These are phyloP conservation scores for Lathyrus sativus DNA, from an alignment of 306 rosid species.

Conservation along the genomic window DNA sequence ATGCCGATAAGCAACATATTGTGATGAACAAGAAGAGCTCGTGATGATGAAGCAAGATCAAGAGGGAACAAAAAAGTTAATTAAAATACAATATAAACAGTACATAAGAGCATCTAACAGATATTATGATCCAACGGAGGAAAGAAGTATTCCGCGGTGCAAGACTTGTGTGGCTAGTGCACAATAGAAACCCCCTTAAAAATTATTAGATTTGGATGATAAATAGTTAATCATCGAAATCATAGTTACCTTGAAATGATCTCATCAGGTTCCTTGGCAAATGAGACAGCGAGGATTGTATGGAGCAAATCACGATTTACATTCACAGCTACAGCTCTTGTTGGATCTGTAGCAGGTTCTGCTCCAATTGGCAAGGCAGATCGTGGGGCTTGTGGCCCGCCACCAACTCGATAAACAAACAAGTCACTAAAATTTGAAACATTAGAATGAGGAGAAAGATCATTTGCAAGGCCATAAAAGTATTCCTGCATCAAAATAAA, in stretches of 20 bases:
- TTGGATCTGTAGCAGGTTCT: slow-evolving; percentile 94
- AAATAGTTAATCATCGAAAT: slow-evolving; percentile 21
- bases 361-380: slow-evolving; percentile 99
- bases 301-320: slow-evolving; percentile 82
- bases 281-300: slow-evolving; percentile 82
- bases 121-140: too few relatives aligned
- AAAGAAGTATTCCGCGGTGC: too few relatives aligned
- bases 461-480: slow-evolving; percentile 88
- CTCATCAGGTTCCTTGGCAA: slow-evolving; percentile 89
- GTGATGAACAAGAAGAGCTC: too few relatives aligned
- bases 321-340: slow-evolving; percentile 78
- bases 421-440: slow-evolving; percentile 77
- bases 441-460: slow-evolving; percentile 91
- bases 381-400: slow-evolving; percentile 97
- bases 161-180: too few relatives aligned
- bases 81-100: too few relatives aligned
- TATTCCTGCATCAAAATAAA: slow-evolving; percentile 70
- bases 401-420: slow-evolving; percentile 82
- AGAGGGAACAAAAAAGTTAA: too few relatives aligned
- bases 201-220: neutral
- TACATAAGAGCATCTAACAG: too few relatives aligned
- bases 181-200: too few relatives aligned
- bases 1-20: too few relatives aligned
- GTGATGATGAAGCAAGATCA: too few relatives aligned
- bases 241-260: slow-evolving; percentile 76